Base-by-base conservation (phyloP, 2,329 filamentous ascomycete genomes). In the Ustulina deusta region DNA sequence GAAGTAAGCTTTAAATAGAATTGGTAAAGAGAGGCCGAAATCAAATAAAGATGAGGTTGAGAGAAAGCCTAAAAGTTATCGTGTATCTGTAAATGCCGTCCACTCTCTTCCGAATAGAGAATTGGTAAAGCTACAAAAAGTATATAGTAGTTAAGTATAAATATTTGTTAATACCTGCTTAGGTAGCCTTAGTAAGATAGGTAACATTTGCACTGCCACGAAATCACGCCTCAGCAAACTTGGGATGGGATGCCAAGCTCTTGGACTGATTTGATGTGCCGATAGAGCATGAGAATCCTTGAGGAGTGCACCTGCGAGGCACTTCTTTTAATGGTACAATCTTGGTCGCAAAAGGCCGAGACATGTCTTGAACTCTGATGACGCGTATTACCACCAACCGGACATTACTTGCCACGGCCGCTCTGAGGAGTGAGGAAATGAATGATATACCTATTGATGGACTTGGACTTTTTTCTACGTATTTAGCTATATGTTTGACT, bases 201-300 rank as follows among this genome's bases (percentile, higher is more conserved):
- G 36, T 32, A 10, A 29, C 13, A 34, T 10, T 38, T 55, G 49
- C 51, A 56, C 60, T 46, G 51, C 60, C 40, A 55, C 60, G 38
- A 27, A 27, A 42, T 38, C 46, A 49, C 46, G 22, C 25, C 34
- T 38, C 13, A 9, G 5, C 15, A 22, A 25, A 27, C 36, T 34
- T 44, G 42, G 25, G 22, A 40, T 20, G 44, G 29, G 7, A 29
- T 49, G 59, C 57, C 57, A 51, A 51, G 46, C 44, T 36, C 9
- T 7, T 40, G 6, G 29, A 17, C n/a, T n/a, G 49, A 10, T 6
- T 40, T 10, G 32, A 40, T 40, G 27, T 40, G 52, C 52, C 52
- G 34, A 40, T 40, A 56, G 2, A 22, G 29, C 27, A 52, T 51
- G 25, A 32, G 27, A 20, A 32, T 52, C 49, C 49, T 52, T 52